These are phyloP conservation scores for Candida golubevii DNA, from an alignment of 805 yeast genomes.

Conservation along the genomic window DNA sequence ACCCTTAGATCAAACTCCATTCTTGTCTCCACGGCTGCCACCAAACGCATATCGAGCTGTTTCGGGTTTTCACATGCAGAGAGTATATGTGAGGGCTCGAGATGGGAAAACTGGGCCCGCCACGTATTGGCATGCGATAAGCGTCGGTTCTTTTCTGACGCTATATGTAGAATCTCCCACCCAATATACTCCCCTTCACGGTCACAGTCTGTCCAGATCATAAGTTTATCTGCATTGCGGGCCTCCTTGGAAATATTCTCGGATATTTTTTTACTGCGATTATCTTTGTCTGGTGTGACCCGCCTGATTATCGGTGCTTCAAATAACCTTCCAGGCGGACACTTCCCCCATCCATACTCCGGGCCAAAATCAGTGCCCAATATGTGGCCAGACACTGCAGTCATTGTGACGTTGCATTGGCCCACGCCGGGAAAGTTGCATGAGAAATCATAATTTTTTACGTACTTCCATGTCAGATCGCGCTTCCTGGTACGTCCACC, in stretches of 20 bases:
- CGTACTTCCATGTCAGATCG: conserved; percentile 52
- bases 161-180: conserved; percentile 59
- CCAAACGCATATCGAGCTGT: conserved; percentile 59
- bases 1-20: conserved; percentile 84
- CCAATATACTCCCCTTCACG: conserved; percentile 26
- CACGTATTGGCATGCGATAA: conserved; percentile 47
- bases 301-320: conserved; percentile 58
- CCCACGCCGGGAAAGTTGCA: conserved; percentile 64
- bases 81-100: conserved; percentile 69
- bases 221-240: conserved; percentile 52
- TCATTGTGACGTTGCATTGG: conserved; percentile 77
- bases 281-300: conserved; percentile 35
- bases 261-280: conserved; percentile 38
- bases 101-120: conserved; percentile 84
- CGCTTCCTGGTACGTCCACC: conserved; percentile 59
- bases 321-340: conserved; percentile 62
- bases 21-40: conserved; percentile 81
- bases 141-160: conserved; percentile 44
- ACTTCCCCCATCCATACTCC: conserved; percentile 60
- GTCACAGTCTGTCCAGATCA: conserved; percentile 95
- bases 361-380: conserved; percentile 61
- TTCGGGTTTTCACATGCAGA: conserved; percentile 71
- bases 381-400: conserved; percentile 88
- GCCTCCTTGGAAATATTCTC: conserved; percentile 68
- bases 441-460: conserved; percentile 74